These are phyloP conservation scores for Fusarium keratoplasticum DNA, from an alignment of 2,329 filamentous ascomycete genomes.

Conservation along the genomic window DNA sequence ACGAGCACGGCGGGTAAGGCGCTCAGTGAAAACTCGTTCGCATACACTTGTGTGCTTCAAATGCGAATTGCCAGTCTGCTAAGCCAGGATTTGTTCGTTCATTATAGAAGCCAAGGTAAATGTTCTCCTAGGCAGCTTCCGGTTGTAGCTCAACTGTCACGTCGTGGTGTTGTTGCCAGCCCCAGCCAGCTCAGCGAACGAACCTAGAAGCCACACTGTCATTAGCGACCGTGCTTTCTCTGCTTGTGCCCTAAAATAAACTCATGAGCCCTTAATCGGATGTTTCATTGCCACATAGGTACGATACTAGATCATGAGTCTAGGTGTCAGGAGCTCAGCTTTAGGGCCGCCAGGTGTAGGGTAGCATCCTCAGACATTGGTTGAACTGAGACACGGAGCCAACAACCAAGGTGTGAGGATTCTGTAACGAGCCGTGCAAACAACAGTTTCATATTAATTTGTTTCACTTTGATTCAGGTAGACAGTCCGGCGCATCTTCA, in stretches of 20 bases:
- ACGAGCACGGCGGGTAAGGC: not conserved
- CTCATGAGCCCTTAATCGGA: not conserved
- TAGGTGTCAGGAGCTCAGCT: not conserved
- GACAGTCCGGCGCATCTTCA: not conserved
- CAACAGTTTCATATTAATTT: not conserved
- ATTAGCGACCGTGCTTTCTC: too few species aligned
- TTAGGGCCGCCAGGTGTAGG: not conserved
- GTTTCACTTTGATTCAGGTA: not conserved
- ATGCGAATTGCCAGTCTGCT: not conserved
- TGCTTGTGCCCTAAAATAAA: rapidly evolving
- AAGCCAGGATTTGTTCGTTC: too few species aligned
- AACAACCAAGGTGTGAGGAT: not conserved
- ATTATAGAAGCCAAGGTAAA: rapidly evolving
- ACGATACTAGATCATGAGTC: not conserved
- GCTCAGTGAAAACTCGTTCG: not conserved
- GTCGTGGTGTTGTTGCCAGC: not conserved
- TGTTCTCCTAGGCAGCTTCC: not conserved
- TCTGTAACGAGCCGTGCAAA: not conserved
- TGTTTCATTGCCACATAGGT: not conserved
- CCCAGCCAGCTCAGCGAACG: not conserved
- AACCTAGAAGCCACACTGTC: not conserved
- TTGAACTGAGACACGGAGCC: too few species aligned
- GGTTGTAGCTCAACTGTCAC: not conserved
- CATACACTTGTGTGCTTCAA: too few species aligned
- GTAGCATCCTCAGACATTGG: not conserved